Percentiles rank a stretch among this genome's conserved stretches.
phyloP scores from a whole-genome alignment of 2,329 filamentous ascomycete species.

The Aspergillus sp. region DNA sequence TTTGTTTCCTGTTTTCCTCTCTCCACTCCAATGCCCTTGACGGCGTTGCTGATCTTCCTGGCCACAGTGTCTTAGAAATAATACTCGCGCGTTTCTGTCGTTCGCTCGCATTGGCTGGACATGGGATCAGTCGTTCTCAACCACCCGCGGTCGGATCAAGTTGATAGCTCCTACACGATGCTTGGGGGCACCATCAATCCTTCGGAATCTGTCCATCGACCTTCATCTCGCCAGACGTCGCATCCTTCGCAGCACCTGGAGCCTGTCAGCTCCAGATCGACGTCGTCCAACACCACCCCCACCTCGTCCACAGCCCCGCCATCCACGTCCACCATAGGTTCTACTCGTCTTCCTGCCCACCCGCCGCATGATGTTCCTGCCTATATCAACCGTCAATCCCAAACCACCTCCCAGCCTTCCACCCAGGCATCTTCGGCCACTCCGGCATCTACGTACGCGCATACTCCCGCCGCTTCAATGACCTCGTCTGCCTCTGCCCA shows the following conservation, averaged over 20 bases:
- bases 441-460: conserved; percentile 23
- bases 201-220: conserved; percentile 34
- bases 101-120: conserved; percentile 32
- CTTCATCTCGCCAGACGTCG: conserved; percentile 18
- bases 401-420: conserved; percentile 19
- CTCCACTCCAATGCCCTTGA: not conserved
- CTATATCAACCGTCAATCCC: conserved; percentile 26
- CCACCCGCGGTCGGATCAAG: conserved; percentile 70
- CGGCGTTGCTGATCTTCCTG: not conserved
- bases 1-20: no score
- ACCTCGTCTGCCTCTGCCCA: conserved; percentile 1
- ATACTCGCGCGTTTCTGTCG: no score
- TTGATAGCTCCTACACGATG: conserved; percentile 69
- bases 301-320: conserved; percentile 34
- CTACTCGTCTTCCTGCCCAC: conserved; percentile 26
- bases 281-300: conserved; percentile 29
- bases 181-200: conserved; percentile 43
- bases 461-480: conserved; percentile 10
- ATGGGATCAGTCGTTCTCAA: conserved; percentile 59
- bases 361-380: conserved; percentile 29
- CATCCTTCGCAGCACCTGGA: conserved; percentile 18
- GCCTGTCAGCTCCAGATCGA: conserved; percentile 25
- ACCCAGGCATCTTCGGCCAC: conserved; percentile 17
- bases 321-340: conserved; percentile 24
- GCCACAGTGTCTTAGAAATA: no score